Percentiles rank a stretch among this genome's conserved stretches.
Conservation (phyloP, 345 rosid genomes). For the Draba incana region DNA sequence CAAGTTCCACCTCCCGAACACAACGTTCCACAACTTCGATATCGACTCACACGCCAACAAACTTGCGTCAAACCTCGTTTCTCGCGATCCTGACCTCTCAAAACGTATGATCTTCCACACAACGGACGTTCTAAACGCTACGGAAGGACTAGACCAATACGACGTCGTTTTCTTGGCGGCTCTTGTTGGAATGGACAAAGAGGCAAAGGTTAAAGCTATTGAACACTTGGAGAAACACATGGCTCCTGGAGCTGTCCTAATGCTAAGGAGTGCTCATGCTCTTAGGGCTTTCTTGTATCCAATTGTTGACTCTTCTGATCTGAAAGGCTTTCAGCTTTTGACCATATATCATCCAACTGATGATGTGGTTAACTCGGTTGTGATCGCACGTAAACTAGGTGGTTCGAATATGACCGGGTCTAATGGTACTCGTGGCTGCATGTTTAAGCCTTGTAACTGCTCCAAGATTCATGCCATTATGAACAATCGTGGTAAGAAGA, state of each 20-base stretch:
- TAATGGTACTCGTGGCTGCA: conserved; percentile 29
- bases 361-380: conserved; percentile 79
- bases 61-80: conserved; percentile 45
- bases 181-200: conserved; percentile 89
- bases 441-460: conserved; percentile 59
- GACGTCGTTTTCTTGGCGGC: conserved; percentile 94
- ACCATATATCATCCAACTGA: conserved; percentile 81
- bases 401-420: conserved; percentile 29
- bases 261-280: conserved; percentile 85
- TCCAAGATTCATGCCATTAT: conserved; percentile 61
- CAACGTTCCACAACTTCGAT: conserved; percentile 79
- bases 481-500: conserved; percentile 50
- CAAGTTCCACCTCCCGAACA: conserved; percentile 54
- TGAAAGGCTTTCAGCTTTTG: conserved; percentile 72
- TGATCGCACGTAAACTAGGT: conserved; percentile 67
- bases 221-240: conserved; percentile 79
- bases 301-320: conserved; percentile 60
- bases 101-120: conserved; percentile 74
- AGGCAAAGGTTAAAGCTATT: conserved; percentile 61
- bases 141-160: conserved; percentile 53
- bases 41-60: conserved; percentile 67
- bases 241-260: conserved; percentile 67
- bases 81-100: conserved; percentile 66
- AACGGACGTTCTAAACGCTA: conserved; percentile 58
- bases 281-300: conserved; percentile 88